Evolutionary conservation across 2,329 filamentous ascomycete species (phyloP).

Genomic region (Dothideomycetidae sp.): DNA sequence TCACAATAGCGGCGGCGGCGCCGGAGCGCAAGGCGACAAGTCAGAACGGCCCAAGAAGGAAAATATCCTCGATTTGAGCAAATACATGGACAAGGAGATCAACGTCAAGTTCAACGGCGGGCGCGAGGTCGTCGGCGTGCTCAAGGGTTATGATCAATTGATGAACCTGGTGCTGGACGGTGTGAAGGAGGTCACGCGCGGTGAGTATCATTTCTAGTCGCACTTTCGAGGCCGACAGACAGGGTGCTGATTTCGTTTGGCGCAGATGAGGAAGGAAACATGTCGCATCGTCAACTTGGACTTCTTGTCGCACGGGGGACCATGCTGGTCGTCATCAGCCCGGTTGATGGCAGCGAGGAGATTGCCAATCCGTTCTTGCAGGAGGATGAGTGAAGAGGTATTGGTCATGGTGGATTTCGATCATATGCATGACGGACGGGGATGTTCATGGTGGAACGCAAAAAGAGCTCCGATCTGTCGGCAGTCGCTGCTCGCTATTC

Average conservation of each 20-base stretch:
- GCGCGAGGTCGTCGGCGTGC: slow-evolving; percentile 75
- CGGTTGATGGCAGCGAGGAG: slow-evolving; percentile 85
- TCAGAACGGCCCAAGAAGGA: slow-evolving; percentile 73
- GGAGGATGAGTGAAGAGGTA: slow-evolving; percentile 48
- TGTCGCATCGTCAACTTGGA: slow-evolving; percentile 64
- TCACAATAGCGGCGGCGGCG: too few species aligned
- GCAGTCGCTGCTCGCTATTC: too few species aligned
- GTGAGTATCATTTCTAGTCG: slow-evolving; percentile 43
- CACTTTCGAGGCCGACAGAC: background rate
- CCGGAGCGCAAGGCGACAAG: slow-evolving; percentile 18
- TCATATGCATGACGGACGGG: too few species aligned
- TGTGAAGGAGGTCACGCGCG: slow-evolving; percentile 76
- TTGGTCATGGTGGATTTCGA: too few species aligned
- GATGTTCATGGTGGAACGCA: too few species aligned
- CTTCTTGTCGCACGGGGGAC: slow-evolving; percentile 86
- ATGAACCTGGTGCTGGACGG: slow-evolving; percentile 98
- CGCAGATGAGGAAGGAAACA: slow-evolving; percentile 87
- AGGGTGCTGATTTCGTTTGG: slow-evolving; percentile 9
- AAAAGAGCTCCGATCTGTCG: too few species aligned
- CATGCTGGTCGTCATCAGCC: slow-evolving; percentile 80
- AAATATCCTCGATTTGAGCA: slow-evolving; percentile 87
- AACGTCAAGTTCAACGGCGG: slow-evolving; percentile 95
- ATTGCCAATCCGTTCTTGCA: slow-evolving; percentile 88
- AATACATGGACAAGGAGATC: slow-evolving; percentile 96
- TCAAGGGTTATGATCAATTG: slow-evolving; percentile 92